phyloP scores from a whole-genome alignment of 2,329 filamentous ascomycete genomes.

The Apiospora arundinis region DNA sequence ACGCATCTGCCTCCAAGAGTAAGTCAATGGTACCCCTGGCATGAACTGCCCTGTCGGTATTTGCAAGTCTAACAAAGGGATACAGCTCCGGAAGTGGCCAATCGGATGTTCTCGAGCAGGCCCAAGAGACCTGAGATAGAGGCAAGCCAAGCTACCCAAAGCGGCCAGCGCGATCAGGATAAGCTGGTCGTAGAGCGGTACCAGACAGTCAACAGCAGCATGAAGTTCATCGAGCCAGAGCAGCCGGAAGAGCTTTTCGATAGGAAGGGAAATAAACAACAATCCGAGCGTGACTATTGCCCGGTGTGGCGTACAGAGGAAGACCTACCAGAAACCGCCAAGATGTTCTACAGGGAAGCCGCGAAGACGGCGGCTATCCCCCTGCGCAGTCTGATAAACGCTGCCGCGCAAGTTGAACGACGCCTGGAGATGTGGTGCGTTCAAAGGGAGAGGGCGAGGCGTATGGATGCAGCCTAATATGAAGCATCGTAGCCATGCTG shows the following conservation, averaged over 20 bases:
- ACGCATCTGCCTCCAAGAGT: conserved; percentile 49
- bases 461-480: conserved; percentile 27
- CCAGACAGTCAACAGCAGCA: conserved; percentile 29
- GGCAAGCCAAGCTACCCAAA: not conserved
- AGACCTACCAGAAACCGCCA: conserved; percentile 50
- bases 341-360: conserved; percentile 48
- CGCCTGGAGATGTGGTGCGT: conserved; percentile 43
- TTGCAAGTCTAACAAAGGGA: conserved; percentile 7
- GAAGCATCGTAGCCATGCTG: not conserved
- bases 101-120: conserved; percentile 16
- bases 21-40: conserved; percentile 27
- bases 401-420: conserved; percentile 45
- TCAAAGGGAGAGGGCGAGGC: conserved; percentile 34
- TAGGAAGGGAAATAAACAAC: not conserved
- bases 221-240: conserved; percentile 27
- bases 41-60: not conserved
- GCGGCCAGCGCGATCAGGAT: not conserved
- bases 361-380: conserved; percentile 47
- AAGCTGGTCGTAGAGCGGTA: conserved; percentile 30
- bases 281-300: conserved; percentile 34
- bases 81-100: conserved; percentile 19
- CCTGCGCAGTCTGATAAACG: conserved; percentile 41
- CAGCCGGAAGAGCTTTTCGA: conserved; percentile 24
- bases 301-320: conserved; percentile 44
- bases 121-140: conserved; percentile 21